Evolutionary conservation across 1,139 yeast genomes (phyloP), one percentile per base, ranked within the genome.

Genomic region (Pneumocystis canis): DNA sequence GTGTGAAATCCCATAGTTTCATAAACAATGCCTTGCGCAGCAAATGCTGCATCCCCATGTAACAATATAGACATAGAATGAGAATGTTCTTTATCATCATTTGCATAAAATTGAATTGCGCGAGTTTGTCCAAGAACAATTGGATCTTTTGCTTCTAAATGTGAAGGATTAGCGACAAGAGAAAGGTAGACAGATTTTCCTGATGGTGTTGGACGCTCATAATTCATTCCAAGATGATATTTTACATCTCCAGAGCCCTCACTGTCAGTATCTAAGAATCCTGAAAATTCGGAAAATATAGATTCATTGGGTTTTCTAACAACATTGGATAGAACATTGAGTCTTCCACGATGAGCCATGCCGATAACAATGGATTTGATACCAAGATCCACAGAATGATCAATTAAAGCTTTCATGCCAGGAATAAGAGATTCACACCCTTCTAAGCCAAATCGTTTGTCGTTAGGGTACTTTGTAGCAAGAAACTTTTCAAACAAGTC

Each of bases 261-360:
- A 67, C 79, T 82, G 73, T 85, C 87, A 69, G 85, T 82, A 71
- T 84, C 84, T 71, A 85, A 82, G 35, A 96, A 87, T 68, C 98
- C 98, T 64, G 92, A 81, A 75, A 92, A 92, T 79, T 92, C 99
- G 62, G 94, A 85, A 76, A 92, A 92, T 74, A 92, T 94, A 60
- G 96, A 89, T 80, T 92, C 97, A 74, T 92, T 90, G 72, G 98
- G 97, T 77, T 92, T 92, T 79, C 98, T 87, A 62, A 92, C 97
- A 72, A 92, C 98, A 78, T 92, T 92, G 66, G 97, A 89, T 77
- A 92, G 82, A 86, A 92, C 90, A 76, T 92, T 92, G 73, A 92
- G 82, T 80, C 99, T 86, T 78, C 99, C 99, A 82, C 99, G 89
- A 78, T 92, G 98, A 65, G 99, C 97, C 98, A 92, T 92, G 79